These are phyloP conservation scores for Kwoniella bestiolae DNA, from an alignment of 768 basidiomycete genomes.

Conservation along the genomic window DNA sequence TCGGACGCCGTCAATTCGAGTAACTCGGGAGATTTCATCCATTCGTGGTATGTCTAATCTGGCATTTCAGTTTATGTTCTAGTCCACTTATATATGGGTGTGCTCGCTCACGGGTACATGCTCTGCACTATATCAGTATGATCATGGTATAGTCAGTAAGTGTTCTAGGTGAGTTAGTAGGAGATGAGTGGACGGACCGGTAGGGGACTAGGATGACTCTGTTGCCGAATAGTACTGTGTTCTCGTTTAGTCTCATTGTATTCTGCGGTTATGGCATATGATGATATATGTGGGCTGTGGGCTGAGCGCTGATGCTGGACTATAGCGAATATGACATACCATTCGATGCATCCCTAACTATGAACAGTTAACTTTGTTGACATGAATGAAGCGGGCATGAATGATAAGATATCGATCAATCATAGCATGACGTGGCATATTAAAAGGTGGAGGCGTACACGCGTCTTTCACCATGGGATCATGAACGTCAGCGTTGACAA, in stretches of 20 bases:
- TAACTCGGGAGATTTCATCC: slow-evolving; percentile 81
- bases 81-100: too few species aligned
- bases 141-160: neutral
- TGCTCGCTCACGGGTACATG: slow-evolving; percentile 60
- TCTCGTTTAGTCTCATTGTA: slow-evolving; percentile 75
- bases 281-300: too few species aligned
- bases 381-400: too few species aligned
- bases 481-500: slow-evolving; percentile 9
- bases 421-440: slow-evolving; percentile 4
- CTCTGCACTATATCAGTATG: slow-evolving; percentile 48
- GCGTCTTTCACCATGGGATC: neutral
- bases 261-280: too few species aligned
- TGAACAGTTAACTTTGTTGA: too few species aligned
- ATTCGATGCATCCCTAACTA: too few species aligned
- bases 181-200: slow-evolving; percentile 63
- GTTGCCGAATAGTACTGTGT: slow-evolving; percentile 68
- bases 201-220: slow-evolving; percentile 82
- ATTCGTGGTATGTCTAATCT: slow-evolving; percentile 75
- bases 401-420: neutral
- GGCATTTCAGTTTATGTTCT: too few species aligned
- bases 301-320: too few species aligned
- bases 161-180: slow-evolving; percentile 56
- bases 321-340: too few species aligned
- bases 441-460: slow-evolving; percentile 4
- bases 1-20: slow-evolving; percentile 82